Conservation (phyloP, 2,329 filamentous ascomycete genomes). For the Diplocarpon mali region DNA sequence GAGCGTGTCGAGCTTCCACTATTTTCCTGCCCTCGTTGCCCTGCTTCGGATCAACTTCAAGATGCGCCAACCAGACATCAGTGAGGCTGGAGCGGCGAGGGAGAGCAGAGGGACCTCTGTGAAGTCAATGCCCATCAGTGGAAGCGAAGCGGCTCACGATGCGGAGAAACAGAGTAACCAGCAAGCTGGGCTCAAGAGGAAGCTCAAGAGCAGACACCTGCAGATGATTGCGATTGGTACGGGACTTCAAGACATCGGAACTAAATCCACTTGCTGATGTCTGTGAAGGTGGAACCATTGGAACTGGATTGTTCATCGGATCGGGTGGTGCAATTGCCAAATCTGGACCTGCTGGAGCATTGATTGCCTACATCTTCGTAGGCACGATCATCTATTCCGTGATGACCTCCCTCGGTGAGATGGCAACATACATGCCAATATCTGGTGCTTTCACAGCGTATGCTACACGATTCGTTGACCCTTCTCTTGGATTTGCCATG, state of each 20-base stretch:
- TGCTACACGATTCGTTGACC: slow-evolving; percentile 63
- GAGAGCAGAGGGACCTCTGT: not conserved
- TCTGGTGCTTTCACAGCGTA: slow-evolving; percentile 68
- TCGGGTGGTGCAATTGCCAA: slow-evolving; percentile 50
- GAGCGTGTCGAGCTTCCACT: not conserved
- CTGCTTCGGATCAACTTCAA: slow-evolving; percentile 2
- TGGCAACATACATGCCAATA: slow-evolving; percentile 69
- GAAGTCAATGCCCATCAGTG: not conserved
- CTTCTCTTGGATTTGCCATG: slow-evolving; percentile 63
- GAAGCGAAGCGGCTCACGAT: slow-evolving; percentile 17
- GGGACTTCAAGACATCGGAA: not conserved
- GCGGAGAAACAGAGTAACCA: slow-evolving; percentile 17
- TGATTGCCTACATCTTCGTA: slow-evolving; percentile 60
- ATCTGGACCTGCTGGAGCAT: slow-evolving; percentile 52
- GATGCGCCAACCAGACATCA: slow-evolving; percentile 13
- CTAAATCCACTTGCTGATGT: slow-evolving; percentile 2
- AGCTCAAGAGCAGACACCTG: slow-evolving; percentile 47
- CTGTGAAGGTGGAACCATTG: slow-evolving; percentile 48
- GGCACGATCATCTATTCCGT: slow-evolving; percentile 65
- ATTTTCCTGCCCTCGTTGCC: not conserved
- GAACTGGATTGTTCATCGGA: slow-evolving; percentile 63
- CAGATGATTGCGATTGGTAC: slow-evolving; percentile 54
- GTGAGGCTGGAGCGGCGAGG: not conserved
- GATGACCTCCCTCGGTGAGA: slow-evolving; percentile 60
- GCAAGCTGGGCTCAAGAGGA: slow-evolving; percentile 18